Percentiles rank a stretch among this genome's conserved stretches.
Conservation (phyloP, 176 grass and related monocot species). For the Poa pratensis region DNA sequence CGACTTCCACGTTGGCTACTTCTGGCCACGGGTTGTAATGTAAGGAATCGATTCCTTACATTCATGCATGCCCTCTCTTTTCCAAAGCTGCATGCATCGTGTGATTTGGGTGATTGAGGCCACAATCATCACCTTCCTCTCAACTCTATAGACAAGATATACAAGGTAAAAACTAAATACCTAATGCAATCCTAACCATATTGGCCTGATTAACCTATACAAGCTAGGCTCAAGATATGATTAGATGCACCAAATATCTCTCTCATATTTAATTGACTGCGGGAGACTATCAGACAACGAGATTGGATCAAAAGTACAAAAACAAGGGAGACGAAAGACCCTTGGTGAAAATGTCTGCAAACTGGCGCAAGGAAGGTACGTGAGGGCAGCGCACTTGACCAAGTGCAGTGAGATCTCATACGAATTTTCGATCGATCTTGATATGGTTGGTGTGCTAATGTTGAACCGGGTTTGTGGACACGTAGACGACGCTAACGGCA, state of each 20-base stretch:
- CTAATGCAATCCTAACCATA: too few relatives aligned
- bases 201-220: too few relatives aligned
- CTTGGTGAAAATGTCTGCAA: neutral
- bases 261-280: neutral
- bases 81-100: conserved; percentile 2
- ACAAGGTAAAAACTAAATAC: too few relatives aligned
- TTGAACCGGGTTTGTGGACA: neutral
- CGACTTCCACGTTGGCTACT: conserved; percentile 6
- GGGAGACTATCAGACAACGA: neutral
- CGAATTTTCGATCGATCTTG: neutral
- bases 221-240: too few relatives aligned
- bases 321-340: neutral
- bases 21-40: conserved; percentile 12
- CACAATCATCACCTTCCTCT: too few relatives aligned
- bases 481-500: neutral
- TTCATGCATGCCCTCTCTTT: conserved; percentile 26
- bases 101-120: too few relatives aligned
- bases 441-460: neutral
- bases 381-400: neutral
- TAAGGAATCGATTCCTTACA: neutral
- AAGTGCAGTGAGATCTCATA: neutral
- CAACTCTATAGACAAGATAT: too few relatives aligned
- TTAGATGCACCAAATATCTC: neutral
- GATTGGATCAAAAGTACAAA: neutral
- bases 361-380: neutral